A percentile compares a stretch with the other conserved stretches of the same genome.
Evolutionary conservation across 176 grass and related monocot species (phyloP).

Genomic region (Aegilops sharonensis): DNA sequence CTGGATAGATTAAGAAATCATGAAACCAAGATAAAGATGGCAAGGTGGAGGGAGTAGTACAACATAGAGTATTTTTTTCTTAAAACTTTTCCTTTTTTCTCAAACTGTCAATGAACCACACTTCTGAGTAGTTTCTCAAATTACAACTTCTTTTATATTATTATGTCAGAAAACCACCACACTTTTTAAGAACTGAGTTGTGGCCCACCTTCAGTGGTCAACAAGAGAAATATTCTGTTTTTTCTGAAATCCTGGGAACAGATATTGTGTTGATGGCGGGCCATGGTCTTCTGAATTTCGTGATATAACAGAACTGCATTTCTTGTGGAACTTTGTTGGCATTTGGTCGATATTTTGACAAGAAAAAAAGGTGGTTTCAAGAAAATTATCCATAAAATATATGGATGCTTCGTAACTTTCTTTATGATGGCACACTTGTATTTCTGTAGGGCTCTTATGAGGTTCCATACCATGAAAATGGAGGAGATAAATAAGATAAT

Average conservation of each 20-base stretch:
- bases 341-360: background rate
- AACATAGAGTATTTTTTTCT: background rate
- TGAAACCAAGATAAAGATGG: background rate
- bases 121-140: background rate
- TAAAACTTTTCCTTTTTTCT: background rate
- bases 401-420: background rate
- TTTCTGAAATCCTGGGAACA: background rate
- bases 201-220: background rate
- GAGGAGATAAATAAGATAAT: conserved; percentile 99
- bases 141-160: background rate
- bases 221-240: background rate
- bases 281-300: background rate
- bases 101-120: background rate
- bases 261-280: background rate
- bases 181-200: background rate
- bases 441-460: conserved; percentile 83
- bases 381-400: background rate
- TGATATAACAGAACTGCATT: background rate
- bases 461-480: conserved; percentile 99
- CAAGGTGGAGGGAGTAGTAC: background rate
- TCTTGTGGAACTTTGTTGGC: background rate
- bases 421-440: background rate
- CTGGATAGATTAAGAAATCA: background rate
- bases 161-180: background rate
- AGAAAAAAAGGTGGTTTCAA: background rate